Base-by-base conservation (phyloP, 1,284 basidiomycete genomes). In the Trichosporon sp. region DNA sequence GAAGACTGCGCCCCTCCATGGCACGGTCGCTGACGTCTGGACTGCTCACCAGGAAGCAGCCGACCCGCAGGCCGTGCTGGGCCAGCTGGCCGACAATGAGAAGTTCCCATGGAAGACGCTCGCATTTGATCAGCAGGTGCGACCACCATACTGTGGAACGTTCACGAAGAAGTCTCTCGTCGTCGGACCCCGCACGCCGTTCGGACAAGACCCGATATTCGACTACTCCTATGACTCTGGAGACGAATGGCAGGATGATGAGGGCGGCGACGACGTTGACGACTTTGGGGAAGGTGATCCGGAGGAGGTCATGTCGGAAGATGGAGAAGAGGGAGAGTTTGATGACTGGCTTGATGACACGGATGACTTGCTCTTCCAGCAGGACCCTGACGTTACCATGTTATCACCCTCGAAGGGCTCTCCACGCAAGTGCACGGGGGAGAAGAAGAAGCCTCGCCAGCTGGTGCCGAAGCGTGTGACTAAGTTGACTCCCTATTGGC, bases 161-260 rank as follows among this genome's bases (percentile, higher is more conserved):
- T 80, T 76, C 62, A 78, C 76, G 4, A 79, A 79, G 52, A 68
- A 71, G 14, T 80, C 78, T 0, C 64, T 75, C 2, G 72, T 74
- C 1, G 78, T 81, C 19, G 79, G 79, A 25, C 76, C 79, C 10
- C 71, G 79, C 9, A 79, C 78, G 3, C 78, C 78, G 2, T 78
- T 81, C 34, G 76, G 73, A 0, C 76, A 77, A 29, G 79, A 81
- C 61, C 77, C 78, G 1, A 68, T 73, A 21, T 72, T 81, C 40
- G 79, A 81, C 62, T 81, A 81, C 61, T 76, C 78, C 0, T 76
- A 79, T 58, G 79, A 81, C 58, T 79, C 78, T 4, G 76, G 74
- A 2, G 75, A 79, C 58, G 79, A 81, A n/a, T 81, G 79, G 79
- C 68, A 76, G 58, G 78, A 79, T 14, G 79, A 80, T 34, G 76